A percentile compares a stretch with the other conserved stretches of the same genome.
Evolutionary conservation across 371 early-diverging fungal species (phyloP).

Genomic region (Mortierella sp.): DNA sequence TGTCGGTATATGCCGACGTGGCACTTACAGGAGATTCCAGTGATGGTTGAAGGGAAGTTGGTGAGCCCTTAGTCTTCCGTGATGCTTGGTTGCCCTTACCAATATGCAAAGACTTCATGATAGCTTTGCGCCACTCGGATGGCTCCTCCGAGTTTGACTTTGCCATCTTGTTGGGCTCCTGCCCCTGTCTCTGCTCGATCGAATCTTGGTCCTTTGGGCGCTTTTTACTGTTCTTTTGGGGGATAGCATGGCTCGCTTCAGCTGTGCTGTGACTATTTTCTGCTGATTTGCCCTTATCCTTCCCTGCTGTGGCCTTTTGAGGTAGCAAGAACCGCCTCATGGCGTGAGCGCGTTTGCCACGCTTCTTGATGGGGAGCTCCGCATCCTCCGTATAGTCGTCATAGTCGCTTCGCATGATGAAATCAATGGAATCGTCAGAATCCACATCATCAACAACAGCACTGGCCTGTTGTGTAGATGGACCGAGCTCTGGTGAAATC

Average conservation of each 20-base stretch:
- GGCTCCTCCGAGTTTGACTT: constrained; percentile 33
- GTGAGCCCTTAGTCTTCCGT: background rate
- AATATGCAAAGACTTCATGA: constrained; percentile 40
- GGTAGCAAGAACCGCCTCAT: constrained; percentile 39
- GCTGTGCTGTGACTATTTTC: background rate
- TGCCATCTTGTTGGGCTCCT: constrained; percentile 38
- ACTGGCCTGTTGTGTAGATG: background rate
- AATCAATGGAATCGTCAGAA: constrained; percentile 45
- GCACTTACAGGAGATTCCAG: background rate
- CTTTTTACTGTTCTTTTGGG: constrained; percentile 17
- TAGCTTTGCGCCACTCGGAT: constrained; percentile 38
- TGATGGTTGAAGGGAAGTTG: background rate
- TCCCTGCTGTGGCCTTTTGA: constrained; percentile 3
- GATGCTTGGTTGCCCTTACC: constrained; percentile 20
- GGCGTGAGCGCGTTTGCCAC: constrained; percentile 17
- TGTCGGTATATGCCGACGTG: background rate
- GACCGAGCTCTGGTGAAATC: constrained; percentile 34
- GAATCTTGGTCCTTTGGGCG: constrained; percentile 40
- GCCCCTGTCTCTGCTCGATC: constrained; percentile 24
- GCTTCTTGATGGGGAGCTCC: constrained; percentile 5
- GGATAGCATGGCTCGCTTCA: background rate
- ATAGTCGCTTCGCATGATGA: constrained; percentile 44
- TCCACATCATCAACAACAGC: constrained; percentile 21
- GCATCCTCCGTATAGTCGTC: constrained; percentile 52
- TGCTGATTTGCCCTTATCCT: constrained; percentile 10